Evolutionary conservation across 441 rosid genomes (phyloP), one percentile per base, ranked within the genome.

Genomic region (Gossypium trilobum): DNA sequence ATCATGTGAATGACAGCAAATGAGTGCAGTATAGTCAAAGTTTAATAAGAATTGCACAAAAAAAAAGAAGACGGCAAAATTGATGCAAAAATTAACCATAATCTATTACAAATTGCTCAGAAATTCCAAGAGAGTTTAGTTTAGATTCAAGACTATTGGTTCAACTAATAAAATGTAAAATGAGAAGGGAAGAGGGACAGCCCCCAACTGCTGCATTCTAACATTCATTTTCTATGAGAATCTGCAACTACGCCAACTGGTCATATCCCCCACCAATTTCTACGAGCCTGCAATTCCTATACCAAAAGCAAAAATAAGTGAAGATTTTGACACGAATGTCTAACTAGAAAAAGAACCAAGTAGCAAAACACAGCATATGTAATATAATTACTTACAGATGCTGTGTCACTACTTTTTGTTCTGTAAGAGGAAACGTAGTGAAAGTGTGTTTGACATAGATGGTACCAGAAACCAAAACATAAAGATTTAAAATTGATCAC

Each of bases 241-340:
- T 48, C 50, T 74, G 48, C 51, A 29, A 51, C 56, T 54, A 19
- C 23, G 9, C 59, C 25, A 55, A 8, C 25, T 20, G 25, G 10
- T 33, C 25, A 73, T 52, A 62, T 76, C 67, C 66, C 10, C 61
- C 51, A 14, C 39, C 27, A 17, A 5, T 46, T 33, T 55, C 50
- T 51, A 73, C 23, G 0, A n/a, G 46, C 76, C 81, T 82, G 80
- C 77, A 73, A 57, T 56, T 57, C 17, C 36, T 20, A 46, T 25
- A 58, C 16, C 44, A 3, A 31, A 23, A 33, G 39, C 39, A 33
- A 33, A 33, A 33, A 33, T 33, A 33, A 33, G 39, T 33, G 8
- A 5, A 33, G 39, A 33, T 33, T 33, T 33, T 6, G 8, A 33
- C 39, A 33, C 8, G 39, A 33, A 33, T 6, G 39, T 33, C 39